Percentiles rank a stretch among this genome's conserved stretches.
Evolutionary conservation across 2,329 filamentous ascomycete species (phyloP).

Genomic region (Pseudonectria foliicola): DNA sequence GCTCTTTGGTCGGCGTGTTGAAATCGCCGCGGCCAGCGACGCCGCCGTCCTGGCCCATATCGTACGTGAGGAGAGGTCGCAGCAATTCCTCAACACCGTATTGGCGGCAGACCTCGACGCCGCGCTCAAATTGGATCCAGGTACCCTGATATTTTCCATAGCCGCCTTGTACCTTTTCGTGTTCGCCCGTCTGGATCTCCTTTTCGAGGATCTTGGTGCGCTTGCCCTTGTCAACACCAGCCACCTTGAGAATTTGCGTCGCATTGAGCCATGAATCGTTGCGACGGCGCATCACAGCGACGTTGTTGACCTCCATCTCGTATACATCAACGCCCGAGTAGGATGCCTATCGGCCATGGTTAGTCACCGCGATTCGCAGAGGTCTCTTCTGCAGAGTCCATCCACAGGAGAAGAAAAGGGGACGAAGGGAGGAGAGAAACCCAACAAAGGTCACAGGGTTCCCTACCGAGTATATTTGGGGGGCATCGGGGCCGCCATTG

Average conservation of each 20-base stretch:
- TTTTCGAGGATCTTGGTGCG: conserved; percentile 97
- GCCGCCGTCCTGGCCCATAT: conserved; percentile 70
- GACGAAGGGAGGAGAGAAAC: too few species aligned
- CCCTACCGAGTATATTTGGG: conserved; percentile 57
- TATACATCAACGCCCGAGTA: conserved; percentile 96
- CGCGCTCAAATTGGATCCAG: conserved; percentile 92
- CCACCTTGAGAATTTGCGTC: conserved; percentile 96
- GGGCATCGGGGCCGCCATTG: conserved; percentile 33
- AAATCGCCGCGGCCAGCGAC: conserved; percentile 65
- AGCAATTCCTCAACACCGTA: conserved; percentile 72
- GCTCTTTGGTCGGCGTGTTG: conserved; percentile 96
- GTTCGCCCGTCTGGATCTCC: conserved; percentile 90
- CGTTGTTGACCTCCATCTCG: conserved; percentile 92
- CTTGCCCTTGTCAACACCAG: conserved; percentile 94
- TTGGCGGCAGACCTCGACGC: conserved; percentile 81
- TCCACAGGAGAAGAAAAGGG: too few species aligned
- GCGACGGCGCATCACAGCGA: conserved; percentile 93
- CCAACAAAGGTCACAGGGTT: conserved; percentile 9
- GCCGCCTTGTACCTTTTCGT: conserved; percentile 97
- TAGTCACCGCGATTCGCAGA: too few species aligned
- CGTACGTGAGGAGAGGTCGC: conserved; percentile 68
- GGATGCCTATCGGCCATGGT: conserved; percentile 51
- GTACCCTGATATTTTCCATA: conserved; percentile 99
- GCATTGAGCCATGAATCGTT: conserved; percentile 96
- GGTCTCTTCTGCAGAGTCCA: too few species aligned